phyloP scores from a whole-genome alignment of 2,329 filamentous ascomycete species.

The Aspergillus sp. region DNA sequence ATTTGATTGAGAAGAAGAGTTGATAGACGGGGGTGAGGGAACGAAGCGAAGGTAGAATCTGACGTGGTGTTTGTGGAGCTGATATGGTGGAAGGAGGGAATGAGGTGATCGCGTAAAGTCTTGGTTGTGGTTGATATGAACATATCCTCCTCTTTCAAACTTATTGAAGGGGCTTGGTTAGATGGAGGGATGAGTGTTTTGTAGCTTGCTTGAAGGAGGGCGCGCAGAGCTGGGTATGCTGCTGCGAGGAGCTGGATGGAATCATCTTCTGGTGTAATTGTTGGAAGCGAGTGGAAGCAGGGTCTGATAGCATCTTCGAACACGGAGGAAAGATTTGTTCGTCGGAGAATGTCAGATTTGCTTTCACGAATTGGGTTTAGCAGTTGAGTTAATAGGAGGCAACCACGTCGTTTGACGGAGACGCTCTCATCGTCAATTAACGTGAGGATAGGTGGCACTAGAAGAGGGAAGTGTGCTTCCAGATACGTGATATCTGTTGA shows the following conservation, averaged over 20 bases:
- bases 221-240: slow-evolving; percentile 70
- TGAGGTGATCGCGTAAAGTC: slow-evolving; percentile 40
- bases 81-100: slow-evolving; percentile 50
- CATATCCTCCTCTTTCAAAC: slow-evolving; percentile 24
- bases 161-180: slow-evolving; percentile 28
- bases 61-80: slow-evolving; percentile 49
- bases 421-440: slow-evolving; percentile 49
- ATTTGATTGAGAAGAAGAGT: slow-evolving; percentile 47
- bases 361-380: slow-evolving; percentile 40
- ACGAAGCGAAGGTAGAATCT: slow-evolving; percentile 50
- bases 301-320: slow-evolving; percentile 57
- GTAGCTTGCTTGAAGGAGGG: slow-evolving; percentile 56
- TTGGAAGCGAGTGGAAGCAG: slow-evolving; percentile 75
- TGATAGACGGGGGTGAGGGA: slow-evolving; percentile 53
- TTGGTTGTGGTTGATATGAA: slow-evolving; percentile 32
- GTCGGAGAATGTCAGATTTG: slow-evolving; percentile 45
- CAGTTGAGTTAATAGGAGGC: slow-evolving; percentile 40
- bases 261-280: slow-evolving; percentile 73
- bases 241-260: slow-evolving; percentile 66
- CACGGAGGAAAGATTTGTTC: slow-evolving; percentile 50
- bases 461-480: slow-evolving; percentile 50
- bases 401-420: slow-evolving; percentile 45
- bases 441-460: slow-evolving; percentile 49
- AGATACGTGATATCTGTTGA: slow-evolving; percentile 33
- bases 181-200: slow-evolving; percentile 30